These are phyloP conservation scores for Phytophthora cryptogea DNA, from an alignment of 352 stramenopile species.

Conservation along the genomic window DNA sequence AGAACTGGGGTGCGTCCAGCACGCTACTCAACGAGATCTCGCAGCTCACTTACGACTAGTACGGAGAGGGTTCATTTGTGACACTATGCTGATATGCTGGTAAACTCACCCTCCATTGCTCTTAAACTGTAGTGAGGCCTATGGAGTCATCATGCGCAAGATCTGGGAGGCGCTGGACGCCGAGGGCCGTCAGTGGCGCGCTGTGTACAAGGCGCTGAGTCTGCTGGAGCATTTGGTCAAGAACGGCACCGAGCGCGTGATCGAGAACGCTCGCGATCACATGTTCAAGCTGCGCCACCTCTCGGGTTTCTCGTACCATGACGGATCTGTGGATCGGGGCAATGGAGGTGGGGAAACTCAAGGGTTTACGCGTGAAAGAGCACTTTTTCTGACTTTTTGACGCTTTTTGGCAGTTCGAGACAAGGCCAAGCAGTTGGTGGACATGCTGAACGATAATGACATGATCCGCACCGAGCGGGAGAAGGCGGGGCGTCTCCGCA, in stretches of 20 bases:
- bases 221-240: constrained; percentile 98
- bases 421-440: constrained; percentile 89
- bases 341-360: constrained; percentile 55
- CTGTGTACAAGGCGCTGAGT: constrained; percentile 96
- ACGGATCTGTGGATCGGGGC: constrained; percentile 85
- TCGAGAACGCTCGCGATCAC: constrained; percentile 96
- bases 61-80: constrained; percentile 9
- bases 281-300: constrained; percentile 92
- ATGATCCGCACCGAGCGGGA: constrained; percentile 88
- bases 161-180: constrained; percentile 95
- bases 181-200: constrained; percentile 93
- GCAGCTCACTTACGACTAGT: constrained; percentile 97
- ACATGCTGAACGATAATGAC: constrained; percentile 90
- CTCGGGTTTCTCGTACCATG: constrained; percentile 90
- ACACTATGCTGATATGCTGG: constrained; percentile 8
- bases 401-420: constrained; percentile 66
- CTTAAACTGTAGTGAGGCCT: constrained; percentile 71
- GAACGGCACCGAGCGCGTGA: constrained; percentile 97
- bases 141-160: constrained; percentile 90
- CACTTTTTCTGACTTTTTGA: constrained; percentile 10
- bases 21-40: constrained; percentile 98
- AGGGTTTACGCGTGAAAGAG: constrained; percentile 4
- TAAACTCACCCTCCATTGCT: constrained; percentile 7
- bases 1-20: constrained; percentile 99
- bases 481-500: constrained; percentile 80